These are phyloP conservation scores for Saksenaea vasiformis DNA, from an alignment of 371 early-diverging fungal species.

Conservation along the genomic window DNA sequence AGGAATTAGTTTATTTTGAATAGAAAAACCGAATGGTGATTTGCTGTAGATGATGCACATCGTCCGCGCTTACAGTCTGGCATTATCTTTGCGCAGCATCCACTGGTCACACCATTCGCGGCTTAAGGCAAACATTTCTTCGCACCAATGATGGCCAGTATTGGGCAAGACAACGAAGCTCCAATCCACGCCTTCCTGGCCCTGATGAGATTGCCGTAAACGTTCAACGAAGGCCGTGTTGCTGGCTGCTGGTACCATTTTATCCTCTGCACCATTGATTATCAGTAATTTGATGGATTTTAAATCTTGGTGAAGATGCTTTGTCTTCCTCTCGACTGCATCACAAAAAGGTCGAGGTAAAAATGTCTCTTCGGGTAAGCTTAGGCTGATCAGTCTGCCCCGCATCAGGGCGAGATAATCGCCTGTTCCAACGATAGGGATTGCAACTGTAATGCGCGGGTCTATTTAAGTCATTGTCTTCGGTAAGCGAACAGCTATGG, in stretches of 20 bases:
- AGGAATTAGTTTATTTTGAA: no score
- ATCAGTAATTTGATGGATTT: slow-evolving; percentile 35
- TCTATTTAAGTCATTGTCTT: no score
- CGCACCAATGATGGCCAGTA: slow-evolving; percentile 44
- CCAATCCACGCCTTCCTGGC: slow-evolving; percentile 36
- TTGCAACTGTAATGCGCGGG: slow-evolving; percentile 40
- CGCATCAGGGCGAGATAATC: slow-evolving; percentile 35
- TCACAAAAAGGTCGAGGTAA: slow-evolving; percentile 29
- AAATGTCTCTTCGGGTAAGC: slow-evolving; percentile 12
- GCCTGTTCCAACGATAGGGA: slow-evolving; percentile 44
- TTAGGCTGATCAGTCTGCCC: slow-evolving; percentile 17
- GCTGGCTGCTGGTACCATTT: slow-evolving; percentile 27
- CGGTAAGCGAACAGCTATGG: not conserved
- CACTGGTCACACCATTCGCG: slow-evolving; percentile 36
- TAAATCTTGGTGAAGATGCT: slow-evolving; percentile 21
- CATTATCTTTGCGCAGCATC: slow-evolving; percentile 23
- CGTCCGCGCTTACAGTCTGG: slow-evolving; percentile 10
- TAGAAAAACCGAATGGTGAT: no score
- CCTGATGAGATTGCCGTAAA: slow-evolving; percentile 19
- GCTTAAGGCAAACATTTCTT: slow-evolving; percentile 29
- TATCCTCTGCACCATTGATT: slow-evolving; percentile 37
- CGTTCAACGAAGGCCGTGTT: slow-evolving; percentile 23
- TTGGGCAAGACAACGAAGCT: slow-evolving; percentile 25
- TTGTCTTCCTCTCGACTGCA: slow-evolving; percentile 8
- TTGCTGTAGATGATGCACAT: no score